Evolutionary conservation across 225 moss, liverwort and hornwort species (phyloP), one percentile per base, ranked within the genome.

Genomic region (Marchantia paleacea): DNA sequence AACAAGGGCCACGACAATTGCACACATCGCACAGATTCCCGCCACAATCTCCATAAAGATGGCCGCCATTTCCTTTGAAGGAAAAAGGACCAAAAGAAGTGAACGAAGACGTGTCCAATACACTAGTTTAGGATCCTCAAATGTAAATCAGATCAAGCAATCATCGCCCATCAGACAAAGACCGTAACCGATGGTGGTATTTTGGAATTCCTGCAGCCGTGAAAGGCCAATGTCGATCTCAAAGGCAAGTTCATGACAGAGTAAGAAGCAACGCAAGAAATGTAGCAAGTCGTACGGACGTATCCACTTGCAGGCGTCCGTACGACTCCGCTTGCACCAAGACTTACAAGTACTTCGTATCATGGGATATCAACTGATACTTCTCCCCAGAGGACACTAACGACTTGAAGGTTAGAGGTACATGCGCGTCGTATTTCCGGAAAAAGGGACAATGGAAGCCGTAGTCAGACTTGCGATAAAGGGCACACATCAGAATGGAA

Each of bases 1-100:
- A 85, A 88, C 84, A 67, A 90, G 86, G 81, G 96, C 81, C 26
- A 94, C 48, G 0, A 78, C 55, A 69, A 76, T 85, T 29, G 94
- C 92, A 0, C 79, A 87, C 29, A 88, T 3, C 67, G 92, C 85
- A 74, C 90, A 96, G 7, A 83, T 28, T 18, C 85, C 83, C 14
- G 85, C 88, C 78, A 88, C 81, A 60, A 78, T 9, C 61, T 49
- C 74, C 57, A 85, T 68, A 20, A 83, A 0, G 55, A 81, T 14
- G 18, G 53, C 22, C 12, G 81, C 85, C 88, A 88, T 88, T 51
- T 73, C 74, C 28, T 29, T 29, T 55, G 16, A 29, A 15, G 28
- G 48, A 55, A 28, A 30, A 28, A 53, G 16, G 10, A 51, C 74
- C 14, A 1, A 26, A 16, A 74, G 55, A 55, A 15, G 7, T 13